Evolutionary conservation across 441 rosid genomes (phyloP), one percentile per base, ranked within the genome.

Genomic region (Flueggea neowawraea): DNA sequence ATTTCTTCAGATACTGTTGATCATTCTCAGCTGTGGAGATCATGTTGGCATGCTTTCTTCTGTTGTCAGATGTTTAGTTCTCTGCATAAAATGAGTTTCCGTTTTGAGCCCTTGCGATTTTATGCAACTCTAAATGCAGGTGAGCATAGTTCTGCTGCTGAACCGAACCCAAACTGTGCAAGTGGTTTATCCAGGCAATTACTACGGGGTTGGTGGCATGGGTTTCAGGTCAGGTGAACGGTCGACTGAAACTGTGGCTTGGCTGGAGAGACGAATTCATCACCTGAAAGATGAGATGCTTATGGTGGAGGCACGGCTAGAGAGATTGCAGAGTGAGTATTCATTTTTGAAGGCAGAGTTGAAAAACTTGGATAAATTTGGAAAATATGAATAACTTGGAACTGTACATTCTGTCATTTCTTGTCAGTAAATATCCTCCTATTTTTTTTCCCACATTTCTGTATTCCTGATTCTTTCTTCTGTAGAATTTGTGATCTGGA

Each of bases 261-360:
- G 96, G 94, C 58, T 88, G 71, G 97, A 95, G 78, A 84, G 78
- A 73, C 81, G 91, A 75, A 55, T 82, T 64, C 87, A 84, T 75
- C 80, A 89, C 77, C 88, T 89, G 31, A 81, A 88, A 67, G 92
- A 88, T 15, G 97, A 86, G 78, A 82, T 91, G 78, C 61, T 79
- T 16, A 84, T 86, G 87, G 85, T 84, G 6, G 97, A 89, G 78
- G 78, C 79, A 36, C 79, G 80, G 79, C 75, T 88, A 55, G 89
- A 91, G 82, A 83, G 96, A 73, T 82, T 89, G 87, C 75, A 67
- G 55, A 78, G 77, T 28, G 96, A 91, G 71, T 84, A 87, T 49
- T 63, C 79, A 6, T 67, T 76, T 54, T 69, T 95, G 74, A 82
- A 84, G 69, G 75, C 80, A n/a, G 91, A 79, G 68, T 48, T 87